Evolutionary conservation across 768 basidiomycete species (phyloP).

Genomic region (Mycena rebaudengoi): DNA sequence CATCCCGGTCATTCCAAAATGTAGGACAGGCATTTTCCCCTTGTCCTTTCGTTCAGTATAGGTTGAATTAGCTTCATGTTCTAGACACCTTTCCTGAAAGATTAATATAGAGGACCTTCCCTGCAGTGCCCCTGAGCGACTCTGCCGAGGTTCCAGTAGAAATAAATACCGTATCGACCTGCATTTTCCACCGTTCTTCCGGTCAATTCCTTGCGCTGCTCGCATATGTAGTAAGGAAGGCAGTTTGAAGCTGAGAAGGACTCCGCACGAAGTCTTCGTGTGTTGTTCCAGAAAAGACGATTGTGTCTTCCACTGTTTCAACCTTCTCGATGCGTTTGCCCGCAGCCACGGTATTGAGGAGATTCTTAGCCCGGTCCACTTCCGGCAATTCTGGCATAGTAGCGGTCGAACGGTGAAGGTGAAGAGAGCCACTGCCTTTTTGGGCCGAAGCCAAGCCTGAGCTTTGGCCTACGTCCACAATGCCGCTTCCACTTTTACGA

Average conservation of each 20-base stretch:
- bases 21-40: slow-evolving; percentile 73
- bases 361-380: slow-evolving; percentile 71
- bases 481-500: slow-evolving; percentile 45
- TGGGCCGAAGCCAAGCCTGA: not conserved
- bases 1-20: slow-evolving; percentile 91
- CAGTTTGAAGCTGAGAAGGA: not conserved
- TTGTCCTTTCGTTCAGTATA: slow-evolving; percentile 69
- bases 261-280: slow-evolving; percentile 69
- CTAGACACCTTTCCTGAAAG: slow-evolving; percentile 66
- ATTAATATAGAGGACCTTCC: no score
- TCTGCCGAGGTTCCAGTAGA: not conserved
- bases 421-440: not conserved
- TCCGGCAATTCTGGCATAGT: slow-evolving; percentile 50
- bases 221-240: slow-evolving; percentile 5
- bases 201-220: slow-evolving; percentile 61
- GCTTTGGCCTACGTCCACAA: not conserved
- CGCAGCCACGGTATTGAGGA: slow-evolving; percentile 59
- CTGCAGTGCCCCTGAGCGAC: not conserved
- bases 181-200: slow-evolving; percentile 57
- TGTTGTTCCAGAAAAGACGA: slow-evolving; percentile 68
- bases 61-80: slow-evolving; percentile 71
- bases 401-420: not conserved
- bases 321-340: slow-evolving; percentile 65
- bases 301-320: slow-evolving; percentile 64
- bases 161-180: slow-evolving; percentile 60